Conservation (phyloP, 139 green algal genomes). For the Chlamydomonas sp. region DNA sequence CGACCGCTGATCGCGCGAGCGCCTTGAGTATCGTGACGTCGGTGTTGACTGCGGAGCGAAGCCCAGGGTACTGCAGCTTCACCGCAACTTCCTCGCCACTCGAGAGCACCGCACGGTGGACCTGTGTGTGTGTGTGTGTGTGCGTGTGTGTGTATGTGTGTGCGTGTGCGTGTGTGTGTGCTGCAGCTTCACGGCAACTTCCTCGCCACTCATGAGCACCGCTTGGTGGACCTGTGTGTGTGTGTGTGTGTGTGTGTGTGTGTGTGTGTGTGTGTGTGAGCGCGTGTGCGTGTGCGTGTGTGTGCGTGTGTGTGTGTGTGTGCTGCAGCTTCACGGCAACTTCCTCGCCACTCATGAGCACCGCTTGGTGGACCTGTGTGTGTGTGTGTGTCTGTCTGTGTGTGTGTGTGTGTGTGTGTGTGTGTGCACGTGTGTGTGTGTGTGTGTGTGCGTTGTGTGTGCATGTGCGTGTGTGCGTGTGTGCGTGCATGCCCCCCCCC, state of each 20-base stretch:
- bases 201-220: conserved; percentile 34
- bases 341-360: background rate
- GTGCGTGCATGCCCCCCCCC: no score
- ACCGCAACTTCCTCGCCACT: conserved; percentile 61
- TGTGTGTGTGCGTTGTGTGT: no score
- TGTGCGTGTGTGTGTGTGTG: conserved; percentile 5
- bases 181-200: conserved; percentile 76
- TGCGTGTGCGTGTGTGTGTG: no score
- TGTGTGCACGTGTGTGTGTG: no score
- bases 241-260: conserved; percentile 14
- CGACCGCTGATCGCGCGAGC: conserved; percentile 24
- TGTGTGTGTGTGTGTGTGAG: conserved; percentile 7
- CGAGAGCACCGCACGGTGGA: conserved; percentile 55
- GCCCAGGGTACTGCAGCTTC: conserved; percentile 73
- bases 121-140: no score
- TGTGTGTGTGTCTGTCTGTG: no score
- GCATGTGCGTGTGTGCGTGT: no score
- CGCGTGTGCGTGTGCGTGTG: background rate
- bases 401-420: no score
- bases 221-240: conserved; percentile 55
- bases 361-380: no score
- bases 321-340: conserved; percentile 8
- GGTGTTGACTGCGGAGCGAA: conserved; percentile 44
- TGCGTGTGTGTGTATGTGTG: no score
- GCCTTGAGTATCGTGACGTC: conserved; percentile 60